Conservation (phyloP, 2,329 filamentous ascomycete species). For the Leptosphaerulina australis region DNA sequence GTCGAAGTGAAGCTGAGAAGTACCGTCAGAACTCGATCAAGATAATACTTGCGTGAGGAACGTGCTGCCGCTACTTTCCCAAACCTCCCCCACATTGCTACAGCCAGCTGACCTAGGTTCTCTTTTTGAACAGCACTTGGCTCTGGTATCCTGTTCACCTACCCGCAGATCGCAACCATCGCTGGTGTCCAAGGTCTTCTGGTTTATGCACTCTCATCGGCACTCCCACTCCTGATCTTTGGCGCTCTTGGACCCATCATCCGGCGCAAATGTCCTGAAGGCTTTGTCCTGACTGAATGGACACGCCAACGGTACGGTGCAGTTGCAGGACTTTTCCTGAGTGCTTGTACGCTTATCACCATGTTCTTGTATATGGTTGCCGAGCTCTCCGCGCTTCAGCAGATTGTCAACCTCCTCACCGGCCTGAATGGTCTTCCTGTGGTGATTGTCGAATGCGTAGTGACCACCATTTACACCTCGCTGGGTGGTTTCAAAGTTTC, state of each 20-base stretch:
- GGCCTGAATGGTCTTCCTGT: slow-evolving; percentile 75
- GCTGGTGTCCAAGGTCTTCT: slow-evolving; percentile 79
- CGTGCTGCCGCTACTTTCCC: slow-evolving; percentile 81
- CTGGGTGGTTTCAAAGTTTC: slow-evolving; percentile 83
- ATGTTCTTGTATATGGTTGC: slow-evolving; percentile 88
- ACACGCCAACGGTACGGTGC: slow-evolving; percentile 77
- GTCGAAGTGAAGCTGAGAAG: slow-evolving; percentile 80
- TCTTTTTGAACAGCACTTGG: slow-evolving; percentile 68
- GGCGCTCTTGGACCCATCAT: slow-evolving; percentile 77
- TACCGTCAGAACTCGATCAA: slow-evolving; percentile 97
- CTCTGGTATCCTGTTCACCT: slow-evolving; percentile 82
- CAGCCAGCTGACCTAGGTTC: slow-evolving; percentile 43
- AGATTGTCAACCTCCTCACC: slow-evolving; percentile 76
- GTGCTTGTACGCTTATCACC: slow-evolving; percentile 77
- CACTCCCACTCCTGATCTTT: slow-evolving; percentile 75
- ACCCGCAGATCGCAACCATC: slow-evolving; percentile 79
- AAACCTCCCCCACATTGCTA: slow-evolving; percentile 43
- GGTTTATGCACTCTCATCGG: slow-evolving; percentile 74
- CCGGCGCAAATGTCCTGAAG: slow-evolving; percentile 77
- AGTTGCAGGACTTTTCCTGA: slow-evolving; percentile 73
- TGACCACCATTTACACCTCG: slow-evolving; percentile 85
- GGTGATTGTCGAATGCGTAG: slow-evolving; percentile 75
- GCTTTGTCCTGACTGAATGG: slow-evolving; percentile 86
- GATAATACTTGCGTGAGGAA: slow-evolving; percentile 99
- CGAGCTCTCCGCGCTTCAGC: slow-evolving; percentile 79